Base-by-base conservation (phyloP, 306 rosid genomes). In the Arachis hypogaea region DNA sequence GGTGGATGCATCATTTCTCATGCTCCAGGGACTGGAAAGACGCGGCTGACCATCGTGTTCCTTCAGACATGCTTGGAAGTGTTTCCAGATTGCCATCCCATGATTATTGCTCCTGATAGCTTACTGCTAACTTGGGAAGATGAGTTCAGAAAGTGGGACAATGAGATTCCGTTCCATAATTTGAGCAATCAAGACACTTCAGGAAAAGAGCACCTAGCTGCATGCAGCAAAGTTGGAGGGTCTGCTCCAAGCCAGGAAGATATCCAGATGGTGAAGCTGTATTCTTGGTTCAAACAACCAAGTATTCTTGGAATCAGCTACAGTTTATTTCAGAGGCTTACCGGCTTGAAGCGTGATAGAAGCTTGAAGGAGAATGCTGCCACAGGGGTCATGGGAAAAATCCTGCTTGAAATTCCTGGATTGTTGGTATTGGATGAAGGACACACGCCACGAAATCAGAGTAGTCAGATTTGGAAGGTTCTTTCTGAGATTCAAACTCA, bases 401-500 rank as follows among this genome's bases (percentile, higher is more conserved):
- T 71, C 78, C 57, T 83, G 22, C 79, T 18, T 11, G 81, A 83
- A 9, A 3, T 7, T 45, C 86, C 86, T 4, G 79, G 81, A 9
- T 79, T 83, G 76, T 45, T 83, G n/a, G 72, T 83, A 33, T 68
- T 83, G 6, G 86, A 83, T 67, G 86, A 83, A 75, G 86, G 86
- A 4, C 86, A 83, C 71, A 83, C 78, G 0, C 83, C 83, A 5
- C 52, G 86, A 56, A 83, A 71, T 41, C 59, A 75, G 14, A 6
- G n/a, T 1, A 83, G 83, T 29, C 22, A 1, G 9, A 75, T 75
- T 66, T 83, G 81, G 81, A 75, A 79, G 69, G 76, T 71, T 49
- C 57, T 83, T 0, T 59, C 72, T 0, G 47, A 66, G 52, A 30
- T 73, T 52, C 46, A 51, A 29, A 40, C 81, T 8, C 57, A 11